These are phyloP conservation scores for Dicorynia guianensis DNA, from an alignment of 306 rosid species.

Conservation along the genomic window DNA sequence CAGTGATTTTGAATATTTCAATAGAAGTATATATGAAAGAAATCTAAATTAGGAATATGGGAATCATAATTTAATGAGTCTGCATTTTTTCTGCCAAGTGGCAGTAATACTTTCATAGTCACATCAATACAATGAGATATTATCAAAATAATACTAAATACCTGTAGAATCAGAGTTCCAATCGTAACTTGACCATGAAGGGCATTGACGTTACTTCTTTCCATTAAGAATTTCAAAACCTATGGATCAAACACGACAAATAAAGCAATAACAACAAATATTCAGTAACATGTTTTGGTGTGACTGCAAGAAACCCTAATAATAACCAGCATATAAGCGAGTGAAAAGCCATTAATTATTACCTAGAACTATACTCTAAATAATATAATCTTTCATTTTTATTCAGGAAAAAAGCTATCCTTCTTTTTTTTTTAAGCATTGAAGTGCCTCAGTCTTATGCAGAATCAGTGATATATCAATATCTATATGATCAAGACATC, in stretches of 20 bases:
- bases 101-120: conserved; percentile 17
- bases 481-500: conserved; percentile 28
- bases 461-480: conserved; percentile 16
- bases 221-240: conserved; percentile 98
- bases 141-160: conserved; percentile 35
- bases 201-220: conserved; percentile 72
- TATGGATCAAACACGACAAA: conserved; percentile 35
- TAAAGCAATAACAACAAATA: neutral
- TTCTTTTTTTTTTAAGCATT: conserved; percentile 13
- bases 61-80: conserved; percentile 21
- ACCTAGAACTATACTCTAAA: conserved; percentile 18
- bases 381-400: neutral
- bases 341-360: conserved; percentile 1
- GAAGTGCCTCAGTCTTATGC: conserved; percentile 10
- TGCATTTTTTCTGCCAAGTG: conserved; percentile 32
- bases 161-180: conserved; percentile 95
- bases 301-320: conserved; percentile 16
- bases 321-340: conserved; percentile 28
- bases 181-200: conserved; percentile 97
- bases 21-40: neutral
- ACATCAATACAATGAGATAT: conserved; percentile 11
- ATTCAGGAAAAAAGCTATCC: neutral
- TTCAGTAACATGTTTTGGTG: conserved; percentile 9
- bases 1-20: conserved; percentile 34
- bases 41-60: conserved; percentile 12